These are phyloP conservation scores for Suillus discolor DNA, from an alignment of 768 basidiomycete genomes.

Conservation along the genomic window DNA sequence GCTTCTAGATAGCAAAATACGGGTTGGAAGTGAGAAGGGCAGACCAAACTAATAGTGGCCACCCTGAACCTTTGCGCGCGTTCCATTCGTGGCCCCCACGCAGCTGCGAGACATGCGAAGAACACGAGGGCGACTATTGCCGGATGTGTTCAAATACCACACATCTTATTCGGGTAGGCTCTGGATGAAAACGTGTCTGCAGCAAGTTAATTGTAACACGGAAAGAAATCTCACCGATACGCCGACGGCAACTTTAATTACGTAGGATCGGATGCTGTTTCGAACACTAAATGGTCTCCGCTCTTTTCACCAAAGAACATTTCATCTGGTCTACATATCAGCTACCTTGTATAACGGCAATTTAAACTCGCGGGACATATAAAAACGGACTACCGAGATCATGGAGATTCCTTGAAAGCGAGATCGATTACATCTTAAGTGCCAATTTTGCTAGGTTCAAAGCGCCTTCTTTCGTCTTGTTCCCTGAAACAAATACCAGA, in stretches of 20 bases:
- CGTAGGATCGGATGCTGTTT: not conserved
- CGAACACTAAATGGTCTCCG: not conserved
- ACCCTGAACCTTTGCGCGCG: constrained; percentile 23
- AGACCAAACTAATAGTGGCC: constrained; percentile 19
- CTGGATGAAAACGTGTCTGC: constrained; percentile 6
- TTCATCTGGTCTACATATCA: not conserved
- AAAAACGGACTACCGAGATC: constrained; percentile 5
- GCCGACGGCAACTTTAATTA: not conserved
- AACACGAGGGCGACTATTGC: constrained; percentile 29
- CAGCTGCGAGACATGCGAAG: constrained; percentile 28
- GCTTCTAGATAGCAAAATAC: constrained; percentile 2
- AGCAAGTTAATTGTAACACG: not conserved
- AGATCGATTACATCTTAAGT: constrained; percentile 38
- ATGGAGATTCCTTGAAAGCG: not conserved
- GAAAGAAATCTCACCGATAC: not conserved
- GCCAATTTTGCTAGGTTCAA: constrained; percentile 76
- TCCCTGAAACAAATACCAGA: constrained; percentile 50
- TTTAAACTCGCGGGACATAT: constrained; percentile 4
- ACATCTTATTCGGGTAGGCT: not conserved
- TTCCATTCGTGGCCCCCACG: constrained; percentile 22
- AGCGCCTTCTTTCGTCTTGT: constrained; percentile 89
- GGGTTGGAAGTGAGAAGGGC: not conserved
- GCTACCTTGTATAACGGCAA: not conserved
- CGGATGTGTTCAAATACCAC: not conserved
- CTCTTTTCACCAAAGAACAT: constrained; percentile 5